Conservation (phyloP, 495 filamentous ascomycete genomes). For the Talaromyces trachyspermus region DNA sequence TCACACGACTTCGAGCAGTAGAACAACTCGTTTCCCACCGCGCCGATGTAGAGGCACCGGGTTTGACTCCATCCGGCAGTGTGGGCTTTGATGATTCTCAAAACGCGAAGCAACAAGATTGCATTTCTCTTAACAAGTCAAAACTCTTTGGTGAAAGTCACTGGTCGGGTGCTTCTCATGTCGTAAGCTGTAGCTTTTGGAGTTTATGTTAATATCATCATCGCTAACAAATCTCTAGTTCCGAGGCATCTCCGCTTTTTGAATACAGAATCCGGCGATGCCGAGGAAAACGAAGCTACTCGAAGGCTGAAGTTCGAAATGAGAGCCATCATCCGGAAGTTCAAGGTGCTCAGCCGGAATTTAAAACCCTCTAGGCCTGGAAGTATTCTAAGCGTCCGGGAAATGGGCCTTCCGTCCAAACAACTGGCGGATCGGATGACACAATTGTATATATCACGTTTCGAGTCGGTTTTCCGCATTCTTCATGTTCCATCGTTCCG, state of each 20-base stretch:
- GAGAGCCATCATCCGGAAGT: no score
- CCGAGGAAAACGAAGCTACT: no score
- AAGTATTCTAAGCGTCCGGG: neutral
- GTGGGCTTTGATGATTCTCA: neutral
- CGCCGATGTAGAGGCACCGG: no score
- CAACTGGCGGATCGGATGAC: conserved; percentile 12
- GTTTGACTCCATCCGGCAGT: neutral
- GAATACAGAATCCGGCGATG: no score
- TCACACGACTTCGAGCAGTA: no score
- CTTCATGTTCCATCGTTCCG: conserved; percentile 20
- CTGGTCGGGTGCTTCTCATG: neutral
- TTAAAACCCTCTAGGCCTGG: neutral
- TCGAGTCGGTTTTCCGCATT: conserved; percentile 19
- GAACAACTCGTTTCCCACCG: no score
- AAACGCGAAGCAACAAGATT: neutral
- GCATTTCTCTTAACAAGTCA: no score
- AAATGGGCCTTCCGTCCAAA: no score
- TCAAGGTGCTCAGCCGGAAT: no score
- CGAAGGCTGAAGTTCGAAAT: no score
- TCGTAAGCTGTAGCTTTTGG: neutral
- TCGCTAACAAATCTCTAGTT: neutral
- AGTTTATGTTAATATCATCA: neutral
- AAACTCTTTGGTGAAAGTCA: neutral
- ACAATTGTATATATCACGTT: conserved; percentile 15
- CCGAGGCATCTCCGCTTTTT: no score